Percentiles rank a stretch among this genome's conserved stretches.
Conservation (phyloP, 140 eudicot genomes). For the Senecio squalidus region DNA sequence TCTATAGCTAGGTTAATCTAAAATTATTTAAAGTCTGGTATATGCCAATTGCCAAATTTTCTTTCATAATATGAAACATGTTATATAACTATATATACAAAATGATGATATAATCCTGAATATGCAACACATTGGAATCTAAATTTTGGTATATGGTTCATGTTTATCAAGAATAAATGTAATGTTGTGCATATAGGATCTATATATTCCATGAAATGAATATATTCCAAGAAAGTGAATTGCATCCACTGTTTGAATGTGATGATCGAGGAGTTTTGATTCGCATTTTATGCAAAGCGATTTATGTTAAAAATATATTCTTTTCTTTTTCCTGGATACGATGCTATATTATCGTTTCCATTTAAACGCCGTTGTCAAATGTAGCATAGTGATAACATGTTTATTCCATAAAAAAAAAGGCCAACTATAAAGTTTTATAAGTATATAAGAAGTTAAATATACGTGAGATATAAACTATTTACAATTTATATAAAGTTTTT, state of each 20-base stretch:
- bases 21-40: background rate
- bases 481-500: no score
- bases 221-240: background rate
- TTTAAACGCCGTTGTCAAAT: no score
- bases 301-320: background rate
- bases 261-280: background rate
- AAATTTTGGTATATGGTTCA: constrained; percentile 3
- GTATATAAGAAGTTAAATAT: no score
- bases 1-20: background rate
- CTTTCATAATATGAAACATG: background rate
- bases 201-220: background rate
- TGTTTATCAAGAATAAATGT: no score
- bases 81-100: background rate
- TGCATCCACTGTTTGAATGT: background rate
- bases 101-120: background rate
- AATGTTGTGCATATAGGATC: background rate
- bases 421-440: no score
- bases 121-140: background rate
- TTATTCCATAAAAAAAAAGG: no score
- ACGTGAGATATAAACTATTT: no score
- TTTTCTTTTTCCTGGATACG: no score
- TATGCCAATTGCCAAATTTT: background rate
- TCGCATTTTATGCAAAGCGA: background rate
- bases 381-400: no score
- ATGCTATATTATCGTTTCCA: no score